Base-by-base conservation (phyloP, 2,329 filamentous ascomycete species). In the Fusarium nematophilum region DNA sequence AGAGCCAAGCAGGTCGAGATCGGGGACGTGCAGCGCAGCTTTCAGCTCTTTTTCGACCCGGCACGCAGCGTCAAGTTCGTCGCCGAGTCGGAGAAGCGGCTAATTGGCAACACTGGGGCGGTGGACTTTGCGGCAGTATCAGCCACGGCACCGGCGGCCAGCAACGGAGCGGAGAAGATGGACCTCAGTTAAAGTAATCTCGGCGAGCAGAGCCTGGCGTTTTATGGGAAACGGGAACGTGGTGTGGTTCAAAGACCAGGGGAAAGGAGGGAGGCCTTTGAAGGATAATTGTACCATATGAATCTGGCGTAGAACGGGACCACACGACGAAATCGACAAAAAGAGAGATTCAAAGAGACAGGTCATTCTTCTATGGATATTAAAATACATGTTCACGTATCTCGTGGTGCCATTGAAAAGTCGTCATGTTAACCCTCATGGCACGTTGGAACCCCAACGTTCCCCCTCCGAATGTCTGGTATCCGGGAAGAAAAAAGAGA, bases 1-100 rank as follows among this genome's bases (percentile, higher is more conserved):
- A 90, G 88, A 71, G 89, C 90, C 13, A 92, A 91, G 76, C 89
- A 94, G 70, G 91, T 99, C 40, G 86, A 85, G 53, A 85, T 97
- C 53, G 87, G 92, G 51, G 95, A 99, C 72, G 93, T 99, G 10
- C 90, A 97, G 80, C 87, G 94, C 66, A 96, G 92, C 78, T 99
- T 94, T 82, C 85, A 89, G 72, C 85, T 99, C 42, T 99, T 99
- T 79, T 97, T 94, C 78, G 95, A 99, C 74, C 90, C 93, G 1
- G 81, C 81, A 42, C 85, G 95, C 67, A 97, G 93, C 75, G 90
- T 96, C 68, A 91, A 92, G 77, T 97, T 98, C 70, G 92, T 99
- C 37, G 79, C 84, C 53, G 91, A 96, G 63, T 96, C 90, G 57
- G 95, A 98, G 80, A 94, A 93, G 81, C 86, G 93, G 33, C 87